Conservation (phyloP, 345 rosid genomes). For the Balakata baccata region DNA sequence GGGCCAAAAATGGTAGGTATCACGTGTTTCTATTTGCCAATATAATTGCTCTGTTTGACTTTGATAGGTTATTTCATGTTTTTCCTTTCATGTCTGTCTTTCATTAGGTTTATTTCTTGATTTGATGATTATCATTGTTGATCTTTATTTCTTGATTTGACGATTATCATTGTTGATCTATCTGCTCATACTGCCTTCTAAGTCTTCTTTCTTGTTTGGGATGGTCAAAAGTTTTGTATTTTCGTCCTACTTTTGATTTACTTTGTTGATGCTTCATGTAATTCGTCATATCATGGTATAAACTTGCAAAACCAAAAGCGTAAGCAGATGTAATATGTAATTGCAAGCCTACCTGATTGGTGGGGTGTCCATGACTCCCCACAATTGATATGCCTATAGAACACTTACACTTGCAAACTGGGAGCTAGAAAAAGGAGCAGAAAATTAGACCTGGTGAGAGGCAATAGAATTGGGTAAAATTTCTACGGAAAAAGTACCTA, state of each 20-base stretch:
- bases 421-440: conserved; percentile 3
- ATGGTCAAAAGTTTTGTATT: neutral
- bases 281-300: neutral
- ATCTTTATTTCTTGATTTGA: neutral
- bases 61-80: neutral
- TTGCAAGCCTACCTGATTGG: neutral
- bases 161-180: neutral
- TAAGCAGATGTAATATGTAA: neutral
- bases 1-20: conserved; percentile 65
- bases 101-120: neutral
- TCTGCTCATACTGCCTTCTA: neutral
- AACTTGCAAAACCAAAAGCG: neutral
- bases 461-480: neutral
- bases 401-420: neutral
- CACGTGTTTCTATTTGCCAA: conserved; percentile 6
- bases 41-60: neutral
- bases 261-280: neutral
- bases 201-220: neutral
- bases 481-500: neutral
- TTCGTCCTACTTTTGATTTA: neutral
- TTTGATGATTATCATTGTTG: neutral
- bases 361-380: neutral
- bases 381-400: neutral
- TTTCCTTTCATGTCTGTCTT: neutral
- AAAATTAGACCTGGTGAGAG: neutral